Base-by-base conservation (phyloP, 225 moss, liverwort and hornwort genomes). In the Physcomitrium patens region DNA sequence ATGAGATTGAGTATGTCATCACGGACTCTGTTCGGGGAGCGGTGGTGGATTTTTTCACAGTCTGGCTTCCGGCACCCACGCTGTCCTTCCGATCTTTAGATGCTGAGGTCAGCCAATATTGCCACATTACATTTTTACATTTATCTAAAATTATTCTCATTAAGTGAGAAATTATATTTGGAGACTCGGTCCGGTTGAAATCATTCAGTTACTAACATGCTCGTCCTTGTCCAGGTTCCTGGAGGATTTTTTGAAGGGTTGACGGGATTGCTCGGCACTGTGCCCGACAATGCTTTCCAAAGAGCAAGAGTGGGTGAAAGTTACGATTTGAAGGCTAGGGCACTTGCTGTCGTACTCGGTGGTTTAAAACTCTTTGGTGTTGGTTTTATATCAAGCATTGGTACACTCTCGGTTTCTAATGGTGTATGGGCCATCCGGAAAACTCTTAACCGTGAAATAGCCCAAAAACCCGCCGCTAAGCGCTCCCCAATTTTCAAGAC, bases 61-160 rank as follows among this genome's bases (percentile, higher is more conserved):
- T 97, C 31, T 97, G 96, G 96, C 88, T 97, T n/a, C 94, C 94
- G 18, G 96, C 96, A 13, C 94, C 96, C 51, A 92, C 91, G 51
- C 84, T 97, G 62, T 86, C 91, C 10, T 97, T 97, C 73, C 78
- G 94, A 27, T 88, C 84, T 44, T 20, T 84, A 50, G 88, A 94
- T 70, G 76, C 92, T 60, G 84, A 82, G 87, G 85, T 85, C 69
- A 52, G 80, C 59, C 43, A 41, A 23, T 14, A 43, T 44, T 63
- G 27, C 70, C 12, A 56, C 19, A 28, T 16, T 65, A 11, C 54
- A 37, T 61, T 61, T 50, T 31, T 22, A 18, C 45, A 10, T 78
- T 11, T 55, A 55, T 63, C 12, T 43, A n/a, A 56, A 9, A 26
- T 47, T 37, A 45, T 19, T 47, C 14, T 1, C 42, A 13, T 65